Evolutionary conservation across 805 yeast species (phyloP).

Genomic region (Debaryomyces hansenii): DNA sequence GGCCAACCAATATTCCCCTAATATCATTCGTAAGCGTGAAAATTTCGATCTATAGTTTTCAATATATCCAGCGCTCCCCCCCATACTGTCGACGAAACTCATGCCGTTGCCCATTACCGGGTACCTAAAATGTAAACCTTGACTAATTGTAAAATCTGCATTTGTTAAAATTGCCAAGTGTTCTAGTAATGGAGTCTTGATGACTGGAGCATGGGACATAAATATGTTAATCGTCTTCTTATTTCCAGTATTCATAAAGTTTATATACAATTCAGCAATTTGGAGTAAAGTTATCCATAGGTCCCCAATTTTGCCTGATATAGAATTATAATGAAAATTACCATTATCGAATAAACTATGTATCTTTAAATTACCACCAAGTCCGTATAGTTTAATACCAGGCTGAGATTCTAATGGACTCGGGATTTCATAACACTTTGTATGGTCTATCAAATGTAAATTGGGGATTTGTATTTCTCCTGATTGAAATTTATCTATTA

Average conservation of each 20-base stretch:
- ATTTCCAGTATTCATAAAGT: conserved; percentile 10
- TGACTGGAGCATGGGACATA: conserved; percentile 68
- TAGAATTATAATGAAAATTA: conserved; percentile 10
- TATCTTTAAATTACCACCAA: conserved; percentile 70
- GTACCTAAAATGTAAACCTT: conserved; percentile 69
- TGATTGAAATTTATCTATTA: conserved; percentile 59
- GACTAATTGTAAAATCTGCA: conserved; percentile 73
- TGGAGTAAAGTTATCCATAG: conserved; percentile 75
- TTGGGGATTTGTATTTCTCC: conserved; percentile 58
- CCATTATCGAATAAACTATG: conserved; percentile 62
- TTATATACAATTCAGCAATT: conserved; percentile 57
- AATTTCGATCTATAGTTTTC: conserved; percentile 66
- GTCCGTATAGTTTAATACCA: conserved; percentile 57
- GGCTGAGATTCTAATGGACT: conserved; percentile 42
- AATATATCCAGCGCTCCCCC: conserved; percentile 35
- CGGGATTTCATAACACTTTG: conserved; percentile 41
- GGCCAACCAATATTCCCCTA: conserved; percentile 63
- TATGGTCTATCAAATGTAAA: conserved; percentile 62
- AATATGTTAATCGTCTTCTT: conserved; percentile 57
- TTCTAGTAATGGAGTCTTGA: conserved; percentile 66
- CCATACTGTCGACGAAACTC: conserved; percentile 56
- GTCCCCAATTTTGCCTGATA: conserved; percentile 48
- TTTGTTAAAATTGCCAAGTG: conserved; percentile 65
- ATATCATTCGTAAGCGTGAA: conserved; percentile 57
- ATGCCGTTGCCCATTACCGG: conserved; percentile 70